Base-by-base conservation (phyloP, 1,284 basidiomycete species). In the Schizophyllum commune region DNA sequence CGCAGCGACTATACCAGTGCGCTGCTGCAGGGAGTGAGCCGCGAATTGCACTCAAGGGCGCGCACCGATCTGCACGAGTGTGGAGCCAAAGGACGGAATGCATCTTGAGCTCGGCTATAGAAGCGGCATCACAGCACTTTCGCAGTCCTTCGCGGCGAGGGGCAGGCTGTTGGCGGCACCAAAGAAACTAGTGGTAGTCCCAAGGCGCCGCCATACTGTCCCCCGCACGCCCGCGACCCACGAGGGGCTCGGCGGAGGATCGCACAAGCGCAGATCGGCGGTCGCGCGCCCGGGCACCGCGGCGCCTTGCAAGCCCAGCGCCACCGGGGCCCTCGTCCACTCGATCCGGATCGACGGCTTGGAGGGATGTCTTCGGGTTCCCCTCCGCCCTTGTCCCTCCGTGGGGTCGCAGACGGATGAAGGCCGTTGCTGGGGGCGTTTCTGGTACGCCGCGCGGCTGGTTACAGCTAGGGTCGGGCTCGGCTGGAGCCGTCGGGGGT, bases 401-500 rank as follows among this genome's bases (percentile, higher is more conserved):
- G 60, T 56, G 55, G 60, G 59, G 47, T 33, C 60, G n/a, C 58
- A 7, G 61, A 59, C 57, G 17, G 19, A 55, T 9, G 59, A 62
- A 57, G 59, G 58, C 59, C 39, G 58, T 1, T 58, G 62, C 53
- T 33, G 15, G 59, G 34, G 60, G 55, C 4, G 19, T 63, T 61
- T 63, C 62, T 63, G 55, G 60, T 63, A 60, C 52, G 58, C 51
- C 62, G 58, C 57, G 59, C 57, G 62, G 60, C 62, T 59, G 19
- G 52, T 63, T 6, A 61, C 21, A 59, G 62, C 60, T n/a, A n/a
- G n/a, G n/a, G n/a, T n/a, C 58, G 51, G 60, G 58, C 61, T 60
- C 62, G 9, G 61, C 62, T 59, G 56, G 53, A 56, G 55, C 62
- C 7, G 52, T 61, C 55, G 1, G 32, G 58, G 62, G 55, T 55